Conservation (phyloP, 345 rosid genomes). For the Lepidium aucheri region DNA sequence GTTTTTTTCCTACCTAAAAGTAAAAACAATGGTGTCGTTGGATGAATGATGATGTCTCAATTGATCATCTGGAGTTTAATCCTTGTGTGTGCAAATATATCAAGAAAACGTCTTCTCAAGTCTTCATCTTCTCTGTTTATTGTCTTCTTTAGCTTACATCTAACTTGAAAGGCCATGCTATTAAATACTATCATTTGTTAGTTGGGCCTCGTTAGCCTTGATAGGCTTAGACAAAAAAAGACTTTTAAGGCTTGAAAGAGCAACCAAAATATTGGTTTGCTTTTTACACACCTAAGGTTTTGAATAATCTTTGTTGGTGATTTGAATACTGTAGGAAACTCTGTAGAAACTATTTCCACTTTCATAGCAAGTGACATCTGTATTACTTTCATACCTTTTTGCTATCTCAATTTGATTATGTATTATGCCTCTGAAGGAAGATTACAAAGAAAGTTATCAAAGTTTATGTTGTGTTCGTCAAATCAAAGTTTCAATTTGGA, state of each 20-base stretch:
- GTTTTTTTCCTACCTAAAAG: neutral
- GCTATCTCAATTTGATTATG: neutral
- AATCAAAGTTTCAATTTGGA: neutral
- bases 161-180: neutral
- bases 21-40: neutral
- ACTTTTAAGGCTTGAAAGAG: neutral
- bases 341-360: neutral
- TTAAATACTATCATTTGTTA: neutral
- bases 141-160: neutral
- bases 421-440: neutral
- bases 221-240: too few relatives aligned
- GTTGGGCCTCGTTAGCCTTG: neutral
- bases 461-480: neutral
- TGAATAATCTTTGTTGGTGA: neutral
- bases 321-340: neutral
- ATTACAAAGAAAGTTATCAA: neutral
- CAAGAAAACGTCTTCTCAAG: neutral
- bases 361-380: neutral
- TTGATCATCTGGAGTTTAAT: neutral
- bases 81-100: neutral
- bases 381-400: neutral
- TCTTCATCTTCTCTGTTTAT: neutral
- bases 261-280: neutral
- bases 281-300: too few relatives aligned
- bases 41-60: neutral